phyloP scores from a whole-genome alignment of 257 asterid genomes.

The Solanum chiquidenum region DNA sequence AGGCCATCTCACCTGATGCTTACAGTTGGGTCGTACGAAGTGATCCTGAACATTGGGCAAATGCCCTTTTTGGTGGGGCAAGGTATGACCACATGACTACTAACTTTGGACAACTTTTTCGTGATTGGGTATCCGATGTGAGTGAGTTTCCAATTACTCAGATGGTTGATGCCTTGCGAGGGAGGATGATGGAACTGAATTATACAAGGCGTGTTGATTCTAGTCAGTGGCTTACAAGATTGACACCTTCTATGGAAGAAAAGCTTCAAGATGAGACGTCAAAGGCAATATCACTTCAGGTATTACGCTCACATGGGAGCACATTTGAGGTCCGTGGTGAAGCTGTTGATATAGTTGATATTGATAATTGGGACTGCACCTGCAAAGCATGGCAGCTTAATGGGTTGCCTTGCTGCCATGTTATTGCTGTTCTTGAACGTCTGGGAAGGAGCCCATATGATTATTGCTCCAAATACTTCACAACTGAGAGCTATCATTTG shows the following conservation, averaged over 20 bases:
- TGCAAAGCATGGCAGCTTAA: constrained; percentile 88
- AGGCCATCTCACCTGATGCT: constrained; percentile 94
- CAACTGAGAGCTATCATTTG: constrained; percentile 45
- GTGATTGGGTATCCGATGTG: constrained; percentile 90
- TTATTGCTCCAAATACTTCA: constrained; percentile 67
- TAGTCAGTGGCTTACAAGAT: constrained; percentile 60
- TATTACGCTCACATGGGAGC: constrained; percentile 36
- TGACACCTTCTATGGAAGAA: constrained; percentile 80
- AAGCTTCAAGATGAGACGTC: constrained; percentile 63
- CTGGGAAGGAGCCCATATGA: constrained; percentile 57
- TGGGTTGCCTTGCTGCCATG: constrained; percentile 93
- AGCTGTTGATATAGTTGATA: constrained; percentile 51
- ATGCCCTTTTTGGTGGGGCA: constrained; percentile 67
- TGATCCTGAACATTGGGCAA: constrained; percentile 94
- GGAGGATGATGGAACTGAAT: constrained; percentile 86
- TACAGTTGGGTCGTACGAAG: constrained; percentile 71
- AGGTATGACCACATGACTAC: constrained; percentile 86
- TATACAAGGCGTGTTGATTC: constrained; percentile 71
- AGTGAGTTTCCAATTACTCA: constrained; percentile 94
- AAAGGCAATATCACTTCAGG: constrained; percentile 49
- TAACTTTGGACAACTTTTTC: constrained; percentile 81
- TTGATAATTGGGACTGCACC: constrained; percentile 76
- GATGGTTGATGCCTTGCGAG: constrained; percentile 89
- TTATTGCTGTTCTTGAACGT: constrained; percentile 57
- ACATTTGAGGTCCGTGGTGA: constrained; percentile 69